phyloP scores from a whole-genome alignment of 1,284 basidiomycete species.

The Leucoagaricus sp. region DNA sequence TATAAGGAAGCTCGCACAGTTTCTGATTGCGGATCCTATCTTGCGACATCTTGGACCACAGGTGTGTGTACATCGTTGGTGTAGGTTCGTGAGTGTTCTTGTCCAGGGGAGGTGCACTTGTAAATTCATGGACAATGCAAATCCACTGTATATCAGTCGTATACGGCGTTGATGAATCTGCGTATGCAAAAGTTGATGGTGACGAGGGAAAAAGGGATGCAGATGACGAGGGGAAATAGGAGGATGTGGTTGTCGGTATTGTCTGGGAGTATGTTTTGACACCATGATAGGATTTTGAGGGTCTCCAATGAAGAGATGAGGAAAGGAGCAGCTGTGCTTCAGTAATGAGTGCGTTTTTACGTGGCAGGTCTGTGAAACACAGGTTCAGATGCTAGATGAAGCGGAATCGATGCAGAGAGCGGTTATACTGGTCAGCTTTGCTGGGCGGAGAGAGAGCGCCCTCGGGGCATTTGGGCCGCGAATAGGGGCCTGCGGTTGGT shows the following conservation, averaged over 20 bases:
- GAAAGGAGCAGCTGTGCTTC: slow-evolving; percentile 23
- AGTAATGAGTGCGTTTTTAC: slow-evolving; percentile 22
- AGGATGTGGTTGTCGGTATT: not conserved
- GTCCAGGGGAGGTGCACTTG: slow-evolving; percentile 4
- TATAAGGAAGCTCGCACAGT: slow-evolving; percentile 20
- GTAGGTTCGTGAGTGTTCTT: slow-evolving; percentile 6
- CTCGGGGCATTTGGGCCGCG: not conserved
- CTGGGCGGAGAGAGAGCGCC: not conserved
- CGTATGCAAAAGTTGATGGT: too few relatives aligned
- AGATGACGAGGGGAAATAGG: too few relatives aligned
- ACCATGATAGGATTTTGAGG: slow-evolving; percentile 18
- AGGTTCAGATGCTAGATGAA: not conserved
- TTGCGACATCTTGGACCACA: slow-evolving; percentile 28
- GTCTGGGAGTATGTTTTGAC: slow-evolving; percentile 19
- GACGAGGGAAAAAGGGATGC: too few relatives aligned
- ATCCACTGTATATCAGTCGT: slow-evolving; percentile 19
- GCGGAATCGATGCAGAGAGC: not conserved
- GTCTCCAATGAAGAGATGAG: slow-evolving; percentile 25
- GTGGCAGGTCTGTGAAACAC: slow-evolving; percentile 21
- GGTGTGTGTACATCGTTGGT: slow-evolving; percentile 24
- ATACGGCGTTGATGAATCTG: too few relatives aligned
- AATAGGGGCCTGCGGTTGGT: too few relatives aligned
- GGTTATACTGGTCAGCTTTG: not conserved
- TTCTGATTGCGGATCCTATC: slow-evolving; percentile 25
- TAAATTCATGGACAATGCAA: slow-evolving; percentile 21